A percentile compares a stretch with the other conserved stretches of the same genome.
Evolutionary conservation across 108 stramenopile species (phyloP).

Genomic region (Bacterosira constricta): DNA sequence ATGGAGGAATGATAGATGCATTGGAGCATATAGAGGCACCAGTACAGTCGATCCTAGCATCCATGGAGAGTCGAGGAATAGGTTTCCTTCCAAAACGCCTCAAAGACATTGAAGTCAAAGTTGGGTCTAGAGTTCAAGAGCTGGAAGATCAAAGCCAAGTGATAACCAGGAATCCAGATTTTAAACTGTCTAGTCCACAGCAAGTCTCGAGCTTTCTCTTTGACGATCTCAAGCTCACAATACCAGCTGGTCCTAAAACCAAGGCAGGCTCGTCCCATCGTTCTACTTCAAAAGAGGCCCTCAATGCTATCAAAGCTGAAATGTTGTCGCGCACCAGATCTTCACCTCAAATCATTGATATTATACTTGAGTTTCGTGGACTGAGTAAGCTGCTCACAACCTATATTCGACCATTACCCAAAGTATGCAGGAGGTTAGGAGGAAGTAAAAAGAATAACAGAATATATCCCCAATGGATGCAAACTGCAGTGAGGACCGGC

Average conservation of each 20-base stretch:
- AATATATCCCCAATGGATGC: slow-evolving; percentile 64
- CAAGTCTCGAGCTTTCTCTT: slow-evolving; percentile 57
- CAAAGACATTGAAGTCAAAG: slow-evolving; percentile 18
- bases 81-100: slow-evolving; percentile 42
- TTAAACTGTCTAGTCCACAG: slow-evolving; percentile 56
- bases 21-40: slow-evolving; percentile 48
- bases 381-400: slow-evolving; percentile 55
- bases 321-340: slow-evolving; percentile 7
- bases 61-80: slow-evolving; percentile 59
- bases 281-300: slow-evolving; percentile 62
- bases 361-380: slow-evolving; percentile 54
- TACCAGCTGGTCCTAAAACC: slow-evolving; percentile 35
- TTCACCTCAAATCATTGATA: slow-evolving; percentile 43
- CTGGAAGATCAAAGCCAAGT: slow-evolving; percentile 26
- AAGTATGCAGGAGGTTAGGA: slow-evolving; percentile 26
- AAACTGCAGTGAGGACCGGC: slow-evolving; percentile 58
- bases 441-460: slow-evolving; percentile 22
- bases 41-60: slow-evolving; percentile 40
- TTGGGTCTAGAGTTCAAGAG: slow-evolving; percentile 30
- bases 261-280: slow-evolving; percentile 37
- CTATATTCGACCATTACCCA: slow-evolving; percentile 46
- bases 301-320: slow-evolving; percentile 43
- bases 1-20: slow-evolving; percentile 28
- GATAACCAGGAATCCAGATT: slow-evolving; percentile 36
- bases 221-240: slow-evolving; percentile 35